These are phyloP conservation scores for Glomus cerebriforme DNA, from an alignment of 192 early-diverging fungal genomes.

Conservation along the genomic window DNA sequence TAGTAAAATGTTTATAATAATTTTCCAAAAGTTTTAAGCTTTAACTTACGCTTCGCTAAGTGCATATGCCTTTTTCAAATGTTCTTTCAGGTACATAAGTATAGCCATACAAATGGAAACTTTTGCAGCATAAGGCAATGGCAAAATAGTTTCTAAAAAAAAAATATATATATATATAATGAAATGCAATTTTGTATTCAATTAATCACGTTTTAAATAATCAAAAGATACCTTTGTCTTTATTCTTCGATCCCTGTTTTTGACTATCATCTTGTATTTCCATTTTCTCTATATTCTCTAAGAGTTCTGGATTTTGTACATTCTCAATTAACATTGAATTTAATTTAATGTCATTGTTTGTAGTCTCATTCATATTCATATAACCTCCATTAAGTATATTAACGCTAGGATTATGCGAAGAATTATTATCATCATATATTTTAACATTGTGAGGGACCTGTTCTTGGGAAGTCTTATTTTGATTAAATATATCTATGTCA, in stretches of 20 bases:
- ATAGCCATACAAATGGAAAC: conserved; percentile 63
- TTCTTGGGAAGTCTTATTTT: background rate
- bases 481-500: background rate
- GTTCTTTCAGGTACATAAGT: conserved; percentile 61
- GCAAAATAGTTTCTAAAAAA: conserved; percentile 28
- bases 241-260: background rate
- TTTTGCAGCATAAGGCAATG: conserved; percentile 44
- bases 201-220: background rate
- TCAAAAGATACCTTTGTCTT: conserved; percentile 3
- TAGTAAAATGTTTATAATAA: background rate
- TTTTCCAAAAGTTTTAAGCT: background rate
- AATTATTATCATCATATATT: background rate
- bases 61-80: conserved; percentile 61
- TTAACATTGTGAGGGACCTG: background rate
- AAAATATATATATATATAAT: conserved; percentile 17
- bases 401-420: background rate
- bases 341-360: background rate
- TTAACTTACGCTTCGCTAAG: conserved; percentile 48
- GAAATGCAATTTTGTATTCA: background rate
- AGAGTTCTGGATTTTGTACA: background rate
- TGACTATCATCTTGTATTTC: conserved; percentile 1
- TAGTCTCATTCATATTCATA: background rate
- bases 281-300: background rate
- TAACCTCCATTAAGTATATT: background rate
- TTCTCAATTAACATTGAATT: background rate